Conservation (phyloP, 2,329 filamentous ascomycete species). For the Cladosporium velox region DNA sequence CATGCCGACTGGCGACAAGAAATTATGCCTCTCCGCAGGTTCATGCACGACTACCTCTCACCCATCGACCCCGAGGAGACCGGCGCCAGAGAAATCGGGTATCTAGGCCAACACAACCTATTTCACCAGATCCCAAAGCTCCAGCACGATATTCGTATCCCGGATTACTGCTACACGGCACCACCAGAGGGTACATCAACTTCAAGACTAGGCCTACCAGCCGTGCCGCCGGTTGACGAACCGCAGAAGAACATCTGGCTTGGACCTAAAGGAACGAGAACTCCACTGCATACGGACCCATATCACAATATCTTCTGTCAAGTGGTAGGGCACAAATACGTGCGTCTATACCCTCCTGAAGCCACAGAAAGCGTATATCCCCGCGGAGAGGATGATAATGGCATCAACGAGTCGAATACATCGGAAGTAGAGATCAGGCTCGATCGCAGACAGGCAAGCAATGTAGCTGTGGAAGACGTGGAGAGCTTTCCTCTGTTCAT, state of each 20-base stretch:
- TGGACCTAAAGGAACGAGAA: conserved; percentile 83
- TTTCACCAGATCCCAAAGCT: conserved; percentile 79
- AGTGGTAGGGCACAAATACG: conserved; percentile 86
- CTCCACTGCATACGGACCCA: conserved; percentile 88
- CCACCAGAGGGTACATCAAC: conserved; percentile 56
- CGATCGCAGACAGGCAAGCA: neutral
- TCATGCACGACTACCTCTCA: conserved; percentile 65
- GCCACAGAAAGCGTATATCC: conserved; percentile 63
- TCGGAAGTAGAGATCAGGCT: conserved; percentile 68
- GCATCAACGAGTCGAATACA: conserved; percentile 92
- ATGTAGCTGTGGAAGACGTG: conserved; percentile 29
- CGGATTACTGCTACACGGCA: conserved; percentile 79
- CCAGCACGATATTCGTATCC: conserved; percentile 72
- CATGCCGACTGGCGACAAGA: conserved; percentile 82
- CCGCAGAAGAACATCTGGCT: conserved; percentile 90
- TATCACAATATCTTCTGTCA: conserved; percentile 93
- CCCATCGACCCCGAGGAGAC: conserved; percentile 38
- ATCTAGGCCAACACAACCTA: conserved; percentile 90
- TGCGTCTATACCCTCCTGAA: conserved; percentile 78
- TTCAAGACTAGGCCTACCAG: conserved; percentile 27
- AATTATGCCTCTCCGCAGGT: conserved; percentile 72
- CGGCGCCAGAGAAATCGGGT: conserved; percentile 61
- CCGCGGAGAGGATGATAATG: conserved; percentile 60
- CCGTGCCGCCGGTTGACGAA: conserved; percentile 42
- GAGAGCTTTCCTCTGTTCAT: conserved; percentile 56